These are phyloP conservation scores for Podospora appendiculata DNA, from an alignment of 495 filamentous ascomycete species.

Conservation along the genomic window DNA sequence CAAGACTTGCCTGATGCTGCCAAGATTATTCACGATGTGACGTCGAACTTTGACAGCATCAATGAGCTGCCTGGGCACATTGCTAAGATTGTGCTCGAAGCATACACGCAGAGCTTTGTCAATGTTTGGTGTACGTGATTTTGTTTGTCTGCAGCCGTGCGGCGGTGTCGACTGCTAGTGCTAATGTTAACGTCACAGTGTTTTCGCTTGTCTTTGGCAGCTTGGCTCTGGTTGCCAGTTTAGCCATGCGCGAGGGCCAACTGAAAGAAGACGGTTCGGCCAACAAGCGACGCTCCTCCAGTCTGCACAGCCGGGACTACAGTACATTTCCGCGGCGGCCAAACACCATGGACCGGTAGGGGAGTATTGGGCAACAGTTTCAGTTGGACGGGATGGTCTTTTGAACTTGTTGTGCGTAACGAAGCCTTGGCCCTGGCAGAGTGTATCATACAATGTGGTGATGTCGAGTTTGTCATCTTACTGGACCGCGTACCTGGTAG, in stretches of 20 bases:
- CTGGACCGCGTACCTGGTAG: no score
- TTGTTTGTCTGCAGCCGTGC: neutral
- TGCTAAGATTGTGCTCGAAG: neutral
- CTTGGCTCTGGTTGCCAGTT: constrained; percentile 2
- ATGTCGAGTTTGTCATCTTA: no score
- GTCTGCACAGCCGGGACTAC: neutral
- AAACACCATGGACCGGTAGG: no score
- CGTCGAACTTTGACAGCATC: constrained; percentile 10
- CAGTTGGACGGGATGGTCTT: no score
- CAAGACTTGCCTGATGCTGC: neutral
- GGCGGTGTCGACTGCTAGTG: neutral
- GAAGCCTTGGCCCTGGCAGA: no score
- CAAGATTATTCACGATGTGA: constrained; percentile 3
- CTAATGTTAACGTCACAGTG: neutral
- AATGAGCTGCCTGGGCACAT: constrained; percentile 4
- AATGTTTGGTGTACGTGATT: constrained; percentile 8
- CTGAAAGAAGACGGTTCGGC: neutral
- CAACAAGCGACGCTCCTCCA: no score
- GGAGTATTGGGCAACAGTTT: no score
- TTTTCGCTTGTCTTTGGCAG: constrained; percentile 2
- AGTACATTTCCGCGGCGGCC: neutral
- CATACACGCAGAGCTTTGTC: constrained; percentile 7
- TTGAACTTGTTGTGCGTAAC: no score
- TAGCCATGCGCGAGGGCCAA: constrained; percentile 8
- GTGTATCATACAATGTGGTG: no score